Conservation (phyloP, 2,329 filamentous ascomycete genomes). For the Penicillium sp. region DNA sequence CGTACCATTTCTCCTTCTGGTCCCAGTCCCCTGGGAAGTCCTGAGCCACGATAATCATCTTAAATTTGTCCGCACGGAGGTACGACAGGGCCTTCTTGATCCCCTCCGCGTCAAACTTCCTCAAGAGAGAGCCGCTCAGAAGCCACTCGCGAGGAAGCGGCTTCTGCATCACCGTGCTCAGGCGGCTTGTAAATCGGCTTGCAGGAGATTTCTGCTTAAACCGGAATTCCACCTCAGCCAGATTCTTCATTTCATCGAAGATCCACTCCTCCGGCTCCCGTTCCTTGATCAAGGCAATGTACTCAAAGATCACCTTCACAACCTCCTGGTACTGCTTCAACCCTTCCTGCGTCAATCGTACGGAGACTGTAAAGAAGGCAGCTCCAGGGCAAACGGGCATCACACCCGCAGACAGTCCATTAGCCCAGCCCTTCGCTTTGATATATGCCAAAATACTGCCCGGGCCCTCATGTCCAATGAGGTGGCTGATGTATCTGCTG, state of each 20-base stretch:
- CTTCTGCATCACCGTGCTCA: conserved; percentile 89
- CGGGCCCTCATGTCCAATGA: conserved; percentile 91
- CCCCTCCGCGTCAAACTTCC: conserved; percentile 77
- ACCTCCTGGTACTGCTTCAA: conserved; percentile 82
- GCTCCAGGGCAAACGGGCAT: conserved; percentile 79
- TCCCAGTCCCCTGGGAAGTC: conserved; percentile 84
- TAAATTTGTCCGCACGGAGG: conserved; percentile 86
- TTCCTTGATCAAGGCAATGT: conserved; percentile 84
- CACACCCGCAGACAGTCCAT: conserved; percentile 77
- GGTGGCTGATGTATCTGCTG: conserved; percentile 81
- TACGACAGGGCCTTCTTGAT: conserved; percentile 76
- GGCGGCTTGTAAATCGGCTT: conserved; percentile 83
- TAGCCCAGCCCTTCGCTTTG: conserved; percentile 89
- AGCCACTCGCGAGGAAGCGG: conserved; percentile 85
- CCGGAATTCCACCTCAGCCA: conserved; percentile 92
- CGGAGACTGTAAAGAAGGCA: conserved; percentile 77
- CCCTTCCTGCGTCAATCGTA: conserved; percentile 84
- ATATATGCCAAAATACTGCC: conserved; percentile 90
- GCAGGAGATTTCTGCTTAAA: conserved; percentile 93
- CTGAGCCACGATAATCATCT: conserved; percentile 80
- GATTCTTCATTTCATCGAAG: conserved; percentile 85
- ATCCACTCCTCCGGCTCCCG: conserved; percentile 88
- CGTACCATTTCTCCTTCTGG: conserved; percentile 94
- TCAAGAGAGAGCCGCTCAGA: conserved; percentile 78
- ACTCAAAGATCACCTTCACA: conserved; percentile 84